Evolutionary conservation across 345 rosid species (phyloP).

Genomic region (Syzygium grande): DNA sequence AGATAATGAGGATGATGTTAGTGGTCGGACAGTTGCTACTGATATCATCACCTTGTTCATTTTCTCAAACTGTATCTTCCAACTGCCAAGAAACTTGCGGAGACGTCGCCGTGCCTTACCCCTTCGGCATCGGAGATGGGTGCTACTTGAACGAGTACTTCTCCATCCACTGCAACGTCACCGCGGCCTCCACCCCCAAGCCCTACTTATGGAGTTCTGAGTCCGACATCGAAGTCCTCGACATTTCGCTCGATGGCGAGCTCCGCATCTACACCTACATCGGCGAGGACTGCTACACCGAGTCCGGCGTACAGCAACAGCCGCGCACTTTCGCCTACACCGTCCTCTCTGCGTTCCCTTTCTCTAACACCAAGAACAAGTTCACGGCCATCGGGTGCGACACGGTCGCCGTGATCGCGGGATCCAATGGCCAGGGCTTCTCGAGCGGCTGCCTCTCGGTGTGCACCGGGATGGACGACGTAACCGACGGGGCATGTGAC

Average conservation of each 20-base stretch:
- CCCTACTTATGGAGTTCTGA: neutral
- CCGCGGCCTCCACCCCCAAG: neutral
- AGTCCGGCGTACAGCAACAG: neutral
- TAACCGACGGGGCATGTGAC: neutral
- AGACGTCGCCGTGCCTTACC: neutral
- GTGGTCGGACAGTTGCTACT: neutral
- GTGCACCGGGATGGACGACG: neutral
- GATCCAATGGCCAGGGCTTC: neutral
- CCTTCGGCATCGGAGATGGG: neutral
- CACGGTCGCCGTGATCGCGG: accelerated
- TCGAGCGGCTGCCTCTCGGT: neutral
- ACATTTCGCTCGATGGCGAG: conserved; percentile 8
- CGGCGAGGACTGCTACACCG: neutral
- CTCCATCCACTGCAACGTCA: neutral
- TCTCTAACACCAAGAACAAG: conserved; percentile 1
- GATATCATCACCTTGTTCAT: neutral
- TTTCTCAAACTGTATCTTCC: neutral
- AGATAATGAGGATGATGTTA: neutral
- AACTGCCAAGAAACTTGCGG: conserved; percentile 4
- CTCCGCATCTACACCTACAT: neutral
- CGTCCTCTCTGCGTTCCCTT: neutral
- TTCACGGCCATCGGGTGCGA: neutral
- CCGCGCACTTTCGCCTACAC: accelerated
- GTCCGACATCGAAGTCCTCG: neutral
- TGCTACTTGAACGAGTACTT: neutral